Conservation (phyloP, 106 monocot species). For the Dendrobium nobile region DNA sequence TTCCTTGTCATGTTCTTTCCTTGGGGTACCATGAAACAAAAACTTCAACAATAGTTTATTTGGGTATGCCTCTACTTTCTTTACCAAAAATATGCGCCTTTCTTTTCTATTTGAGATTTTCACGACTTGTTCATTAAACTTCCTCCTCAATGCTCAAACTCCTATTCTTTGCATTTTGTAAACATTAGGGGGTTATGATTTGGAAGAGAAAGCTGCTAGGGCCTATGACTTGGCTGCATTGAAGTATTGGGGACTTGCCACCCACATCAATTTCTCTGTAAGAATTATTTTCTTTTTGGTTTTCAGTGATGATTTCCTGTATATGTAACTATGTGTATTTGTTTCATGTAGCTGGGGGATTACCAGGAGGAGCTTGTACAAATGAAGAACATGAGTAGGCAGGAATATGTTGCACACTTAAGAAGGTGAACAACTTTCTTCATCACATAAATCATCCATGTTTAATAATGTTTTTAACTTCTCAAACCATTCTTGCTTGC, state of each 20-base stretch:
- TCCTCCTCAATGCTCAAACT: background rate
- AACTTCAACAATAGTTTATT: constrained; percentile 62
- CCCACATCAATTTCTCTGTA: constrained; percentile 97
- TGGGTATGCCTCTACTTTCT: constrained; percentile 42
- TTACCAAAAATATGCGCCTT: background rate
- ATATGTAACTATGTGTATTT: background rate
- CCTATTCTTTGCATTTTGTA: background rate
- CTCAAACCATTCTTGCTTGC: constrained; percentile 2
- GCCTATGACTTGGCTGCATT: constrained; percentile 97
- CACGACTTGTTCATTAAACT: background rate
- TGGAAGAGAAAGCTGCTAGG: constrained; percentile 97
- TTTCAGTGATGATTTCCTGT: background rate
- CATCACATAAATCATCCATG: background rate
- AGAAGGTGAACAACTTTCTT: constrained; percentile 21
- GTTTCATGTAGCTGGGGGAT: constrained; percentile 20
- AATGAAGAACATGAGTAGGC: constrained; percentile 61
- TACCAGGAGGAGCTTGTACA: constrained; percentile 49
- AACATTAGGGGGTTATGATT: constrained; percentile 82
- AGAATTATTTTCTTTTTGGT: constrained; percentile 6
- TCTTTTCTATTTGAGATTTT: background rate
- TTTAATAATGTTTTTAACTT: background rate
- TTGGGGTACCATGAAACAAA: constrained; percentile 14
- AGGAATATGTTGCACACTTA: constrained; percentile 61
- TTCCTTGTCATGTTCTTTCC: constrained; percentile 7
- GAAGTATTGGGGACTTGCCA: constrained; percentile 96